Evolutionary conservation across 495 filamentous ascomycete genomes (phyloP).

Genomic region (Aspergillus baeticus): DNA sequence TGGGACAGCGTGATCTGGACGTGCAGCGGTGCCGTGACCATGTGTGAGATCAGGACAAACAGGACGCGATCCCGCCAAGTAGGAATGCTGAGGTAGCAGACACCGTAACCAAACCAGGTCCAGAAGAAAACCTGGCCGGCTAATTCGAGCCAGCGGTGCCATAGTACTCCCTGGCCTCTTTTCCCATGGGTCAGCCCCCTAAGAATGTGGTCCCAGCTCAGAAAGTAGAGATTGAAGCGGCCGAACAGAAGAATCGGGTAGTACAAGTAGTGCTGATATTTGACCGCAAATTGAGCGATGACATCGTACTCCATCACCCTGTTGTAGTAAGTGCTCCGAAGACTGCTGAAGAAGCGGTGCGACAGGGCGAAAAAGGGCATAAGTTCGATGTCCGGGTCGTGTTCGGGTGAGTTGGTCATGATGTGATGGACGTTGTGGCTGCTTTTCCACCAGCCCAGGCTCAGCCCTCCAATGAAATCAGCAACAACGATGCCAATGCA

Average conservation of each 20-base stretch:
- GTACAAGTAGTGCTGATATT: conserved; percentile 79
- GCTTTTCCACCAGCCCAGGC: conserved; percentile 93
- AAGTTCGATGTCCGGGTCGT: conserved; percentile 96
- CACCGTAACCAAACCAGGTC: conserved; percentile 87
- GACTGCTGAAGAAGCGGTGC: conserved; percentile 73
- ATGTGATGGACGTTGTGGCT: conserved; percentile 99
- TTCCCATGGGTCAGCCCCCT: conserved; percentile 67
- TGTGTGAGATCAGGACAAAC: conserved; percentile 84
- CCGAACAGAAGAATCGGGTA: conserved; percentile 80
- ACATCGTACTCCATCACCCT: conserved; percentile 81
- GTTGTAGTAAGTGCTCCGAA: conserved; percentile 88
- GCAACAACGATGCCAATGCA: conserved; percentile 88
- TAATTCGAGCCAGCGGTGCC: conserved; percentile 88
- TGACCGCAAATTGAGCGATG: conserved; percentile 66
- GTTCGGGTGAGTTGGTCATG: conserved; percentile 93
- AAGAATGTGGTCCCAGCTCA: conserved; percentile 81
- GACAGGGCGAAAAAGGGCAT: conserved; percentile 94
- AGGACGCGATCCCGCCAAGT: conserved; percentile 64
- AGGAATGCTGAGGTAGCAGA: conserved; percentile 78
- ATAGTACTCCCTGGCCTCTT: conserved; percentile 72
- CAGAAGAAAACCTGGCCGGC: conserved; percentile 87
- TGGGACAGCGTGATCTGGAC: conserved; percentile 95
- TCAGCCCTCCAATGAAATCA: conserved; percentile 84
- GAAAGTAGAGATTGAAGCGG: conserved; percentile 83
- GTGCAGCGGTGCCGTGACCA: conserved; percentile 85